Conservation (phyloP, 1,284 basidiomycete species). For the Moesziomyces aphidis region DNA sequence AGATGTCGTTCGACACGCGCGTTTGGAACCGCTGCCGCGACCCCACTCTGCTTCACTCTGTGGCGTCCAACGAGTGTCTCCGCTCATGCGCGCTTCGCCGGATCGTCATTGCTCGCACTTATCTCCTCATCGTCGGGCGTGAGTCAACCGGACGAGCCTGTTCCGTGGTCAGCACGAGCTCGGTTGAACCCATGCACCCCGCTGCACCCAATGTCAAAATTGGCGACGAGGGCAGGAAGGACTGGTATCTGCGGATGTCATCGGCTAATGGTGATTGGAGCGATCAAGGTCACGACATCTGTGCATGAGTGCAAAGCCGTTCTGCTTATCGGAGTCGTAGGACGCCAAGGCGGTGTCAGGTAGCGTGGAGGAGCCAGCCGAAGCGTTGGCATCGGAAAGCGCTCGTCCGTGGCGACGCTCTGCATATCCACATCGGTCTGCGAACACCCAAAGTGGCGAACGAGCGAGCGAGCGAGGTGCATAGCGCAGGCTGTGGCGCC, state of each 20-base stretch:
- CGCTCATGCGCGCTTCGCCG: no score
- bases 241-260: background rate
- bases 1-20: background rate
- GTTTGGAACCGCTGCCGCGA: background rate
- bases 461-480: no score
- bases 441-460: background rate
- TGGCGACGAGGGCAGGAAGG: no score
- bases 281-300: background rate
- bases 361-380: background rate
- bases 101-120: no score
- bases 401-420: background rate
- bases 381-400: background rate
- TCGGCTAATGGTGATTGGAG: background rate
- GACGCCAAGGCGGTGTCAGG: background rate
- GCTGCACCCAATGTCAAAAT: no score
- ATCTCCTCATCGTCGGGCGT: background rate
- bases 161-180: background rate
- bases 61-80: no score
- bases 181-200: background rate
- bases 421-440: background rate
- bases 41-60: no score
- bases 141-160: background rate
- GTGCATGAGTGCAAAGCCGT: background rate
- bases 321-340: background rate
- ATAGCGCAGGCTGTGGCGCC: no score